Base-by-base conservation (phyloP, 75 land plant species). In the Isoetes taiwanensis region DNA sequence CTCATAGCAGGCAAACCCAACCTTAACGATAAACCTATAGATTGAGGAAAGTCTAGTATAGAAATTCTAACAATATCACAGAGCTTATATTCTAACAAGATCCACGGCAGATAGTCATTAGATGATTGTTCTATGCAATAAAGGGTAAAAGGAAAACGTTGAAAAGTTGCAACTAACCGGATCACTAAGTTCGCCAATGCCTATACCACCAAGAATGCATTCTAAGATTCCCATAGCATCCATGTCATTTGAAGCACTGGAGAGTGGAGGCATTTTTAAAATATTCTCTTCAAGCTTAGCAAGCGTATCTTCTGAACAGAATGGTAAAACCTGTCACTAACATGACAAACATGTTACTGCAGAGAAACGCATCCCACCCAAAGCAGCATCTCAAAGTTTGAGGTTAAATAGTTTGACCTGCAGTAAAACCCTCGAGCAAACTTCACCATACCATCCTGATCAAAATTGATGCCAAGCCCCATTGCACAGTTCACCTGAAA, bases 381-480 rank as follows among this genome's bases (percentile, higher is more conserved):
- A 37, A 14, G 39, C 12, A 37, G 39, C 12, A 10, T 37, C 39
- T 37, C 12, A 14, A 10, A 37, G 39, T 10, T 14, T 37, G 14
- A 10, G 39, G 14, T 59, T 23, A 25, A 59, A 48, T 12, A 54
- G 21, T 10, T 21, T n/a, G 38, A 72, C 75, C 72, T 72, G 75
- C 46, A 72, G 71, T 32, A 72, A 40, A 66, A 72, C 35, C 75
- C 75, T 43, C 71, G 65, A 29, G 75, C 75, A 60, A 62, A 59
- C 42, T 54, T 34, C 11, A 72, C 64, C 11, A 34, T 40, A 26
- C 41, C 39, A 17, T 67, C 52, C 39, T 34, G 66, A 41, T 34
- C 55, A 30, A 68, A 54, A 27, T 30, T 43, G n/a, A 72, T 65
- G 30, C 75, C 75, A 30, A 72, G 23, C 41, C 71, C 75, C 38